Conservation (phyloP, 2,329 filamentous ascomycete species). For the Sporothrix sp. region DNA sequence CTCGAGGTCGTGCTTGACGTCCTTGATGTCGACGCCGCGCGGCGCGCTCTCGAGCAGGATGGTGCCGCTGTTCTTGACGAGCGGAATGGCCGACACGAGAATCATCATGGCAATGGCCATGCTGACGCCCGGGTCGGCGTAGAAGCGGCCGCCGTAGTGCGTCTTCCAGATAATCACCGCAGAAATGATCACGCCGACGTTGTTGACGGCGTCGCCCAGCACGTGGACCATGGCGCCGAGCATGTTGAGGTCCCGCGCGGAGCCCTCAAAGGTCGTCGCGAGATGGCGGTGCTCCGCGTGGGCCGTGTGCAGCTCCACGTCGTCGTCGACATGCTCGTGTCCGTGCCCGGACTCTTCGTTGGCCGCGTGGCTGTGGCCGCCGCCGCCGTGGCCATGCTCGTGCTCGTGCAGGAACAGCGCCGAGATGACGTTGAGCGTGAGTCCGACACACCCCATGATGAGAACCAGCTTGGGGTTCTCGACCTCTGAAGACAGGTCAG, state of each 20-base stretch:
- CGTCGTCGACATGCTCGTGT: slow-evolving; percentile 16
- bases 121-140: slow-evolving; percentile 61
- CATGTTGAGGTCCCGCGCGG: slow-evolving; percentile 56
- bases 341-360: slow-evolving; percentile 16
- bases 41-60: slow-evolving; percentile 63
- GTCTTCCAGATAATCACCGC: slow-evolving; percentile 60
- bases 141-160: slow-evolving; percentile 48
- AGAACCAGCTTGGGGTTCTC: slow-evolving; percentile 57
- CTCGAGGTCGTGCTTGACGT: slow-evolving; percentile 61
- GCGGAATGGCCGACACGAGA: slow-evolving; percentile 50
- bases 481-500: slow-evolving; percentile 35
- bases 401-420: slow-evolving; percentile 49
- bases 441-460: slow-evolving; percentile 58
- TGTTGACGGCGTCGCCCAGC: slow-evolving; percentile 64
- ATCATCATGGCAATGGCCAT: slow-evolving; percentile 67
- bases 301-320: slow-evolving; percentile 18
- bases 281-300: slow-evolving; percentile 44
- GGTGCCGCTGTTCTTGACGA: slow-evolving; percentile 51
- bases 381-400: slow-evolving; percentile 23
- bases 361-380: slow-evolving; percentile 14
- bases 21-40: slow-evolving; percentile 44
- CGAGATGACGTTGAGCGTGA: slow-evolving; percentile 58
- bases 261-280: slow-evolving; percentile 22
- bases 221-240: slow-evolving; percentile 62
- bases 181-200: slow-evolving; percentile 63